Base-by-base conservation (phyloP, 164 flowering plant genomes). In the Annona cherimola region DNA sequence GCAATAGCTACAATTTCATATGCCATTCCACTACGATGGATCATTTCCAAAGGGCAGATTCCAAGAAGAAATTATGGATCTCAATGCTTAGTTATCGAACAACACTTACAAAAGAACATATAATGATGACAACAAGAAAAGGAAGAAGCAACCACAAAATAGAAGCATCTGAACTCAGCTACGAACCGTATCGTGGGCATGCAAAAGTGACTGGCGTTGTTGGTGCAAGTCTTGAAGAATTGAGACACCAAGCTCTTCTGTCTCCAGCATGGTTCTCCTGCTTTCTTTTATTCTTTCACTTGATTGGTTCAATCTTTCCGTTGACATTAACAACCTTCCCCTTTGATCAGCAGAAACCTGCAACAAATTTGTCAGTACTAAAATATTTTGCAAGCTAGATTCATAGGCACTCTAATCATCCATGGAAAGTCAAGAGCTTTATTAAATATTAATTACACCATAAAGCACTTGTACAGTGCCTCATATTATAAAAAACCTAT, bases 231-330 rank as follows among this genome's bases (percentile, higher is more conserved):
- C 82, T 70, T 77, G 78, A 55, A 80, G 82, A 62, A 86, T 86
- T 46, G 90, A 86, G 66, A 86, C 90, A 61, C 90, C 90, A 76
- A 86, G 85, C 40, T 85, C 90, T 70, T 85, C 90, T 2, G 88
- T 86, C 74, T 86, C 87, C 71, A 85, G 79, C 86, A 85, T 82
- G 40, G 86, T 81, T 76, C 77, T 79, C 75, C 90, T 79, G 73
- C 88, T 78, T 57, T 86, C 85, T 75, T 78, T 83, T 26, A 86
- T 73, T 75, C 84, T 82, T 2, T 81, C 87, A 64, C 83, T 81
- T n/a, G 88, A 82, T 5, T 82, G 79, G 45, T 82, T 83, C 67
- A 85, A 74, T 73, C 80, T 84, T 62, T 86, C 86, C 4, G 89
- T 86, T 40, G 86, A 83, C 86, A 80, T 79, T 42, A 86, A 5